phyloP scores from a whole-genome alignment of 164 flowering plant species.

The Nymphaea thermarum region DNA sequence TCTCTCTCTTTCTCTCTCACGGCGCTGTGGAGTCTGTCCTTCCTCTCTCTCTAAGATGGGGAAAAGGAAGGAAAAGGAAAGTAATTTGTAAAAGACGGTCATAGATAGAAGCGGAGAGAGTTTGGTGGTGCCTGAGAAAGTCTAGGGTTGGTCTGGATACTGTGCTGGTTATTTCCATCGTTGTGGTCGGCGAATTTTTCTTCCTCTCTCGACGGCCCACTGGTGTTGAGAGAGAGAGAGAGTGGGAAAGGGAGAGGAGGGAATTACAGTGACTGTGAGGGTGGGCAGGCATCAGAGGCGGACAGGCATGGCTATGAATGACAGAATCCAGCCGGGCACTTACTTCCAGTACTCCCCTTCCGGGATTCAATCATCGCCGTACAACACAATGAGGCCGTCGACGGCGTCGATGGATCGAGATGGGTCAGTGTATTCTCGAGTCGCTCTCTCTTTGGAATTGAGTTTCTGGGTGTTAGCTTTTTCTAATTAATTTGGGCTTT shows the following conservation, averaged over 20 bases:
- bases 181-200: background rate
- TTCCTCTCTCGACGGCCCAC: background rate
- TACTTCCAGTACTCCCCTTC: slow-evolving; percentile 68
- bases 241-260: background rate
- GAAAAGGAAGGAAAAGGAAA: background rate
- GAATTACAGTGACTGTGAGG: background rate
- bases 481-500: background rate
- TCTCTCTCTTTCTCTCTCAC: too few relatives aligned
- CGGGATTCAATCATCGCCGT: slow-evolving; percentile 57
- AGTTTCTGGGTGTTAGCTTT: background rate
- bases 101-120: background rate
- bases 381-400: slow-evolving; percentile 30
- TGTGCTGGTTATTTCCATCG: background rate
- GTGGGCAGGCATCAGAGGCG: background rate
- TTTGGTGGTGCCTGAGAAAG: background rate
- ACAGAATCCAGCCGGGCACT: slow-evolving; percentile 58
- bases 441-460: background rate
- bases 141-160: background rate
- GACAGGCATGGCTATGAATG: slow-evolving; percentile 33
- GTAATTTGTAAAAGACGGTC: background rate
- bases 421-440: slow-evolving; percentile 24
- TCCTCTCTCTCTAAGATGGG: background rate
- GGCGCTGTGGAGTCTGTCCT: background rate
- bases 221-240: background rate
- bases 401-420: slow-evolving; percentile 53